Evolutionary conservation across 2,329 filamentous ascomycete genomes (phyloP), one percentile per base, ranked within the genome.

Genomic region (Penicillium frequentans): DNA sequence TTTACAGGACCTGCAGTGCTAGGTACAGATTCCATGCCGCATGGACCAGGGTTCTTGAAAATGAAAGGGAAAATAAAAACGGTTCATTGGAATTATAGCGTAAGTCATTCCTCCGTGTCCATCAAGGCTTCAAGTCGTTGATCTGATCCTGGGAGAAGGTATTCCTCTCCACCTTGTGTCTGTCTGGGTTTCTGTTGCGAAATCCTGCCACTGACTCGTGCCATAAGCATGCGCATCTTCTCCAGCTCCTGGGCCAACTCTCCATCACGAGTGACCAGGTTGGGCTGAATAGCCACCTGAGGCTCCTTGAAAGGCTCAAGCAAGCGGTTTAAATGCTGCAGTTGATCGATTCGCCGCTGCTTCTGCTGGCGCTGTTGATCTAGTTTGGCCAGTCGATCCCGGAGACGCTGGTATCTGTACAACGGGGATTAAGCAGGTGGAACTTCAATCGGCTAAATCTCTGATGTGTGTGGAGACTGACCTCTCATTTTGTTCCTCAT

Each of bases 261-360:
- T 11, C 79, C 78, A 63, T 84, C 81, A 50, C 75, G 74, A 33
- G 79, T 81, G 31, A 82, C 76, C 24, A 85, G 70, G 60, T 84
- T 84, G 2, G 82, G 81, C 61, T 85, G 82, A 42, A 85, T 77
- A 50, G 77, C 80, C 39, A 75, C 69, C 57, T 77, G 76, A 0
- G 82, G 79, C 26, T 80, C 70, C 29, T 75, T 68, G 53, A 83
- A 82, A 1, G 82, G 81, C 55, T 78, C 75, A 5, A 85, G 68
- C 29, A 84, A 68, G 21, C 64, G 65, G 39, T 77, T 72, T 10
- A 85, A 65, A 26, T 77, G 76, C 35, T 73, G 75, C 39, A 82
- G 77, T 51, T 79, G 78, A 52, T 74, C 75, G 13, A 84, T 70
- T 48, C 78, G 79, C 54, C 74, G 73, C 58, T 78, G 74, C 52